Evolutionary conservation across 495 filamentous ascomycete species (phyloP), one percentile per base, ranked within the genome.

Genomic region (Immersiella caudata): DNA sequence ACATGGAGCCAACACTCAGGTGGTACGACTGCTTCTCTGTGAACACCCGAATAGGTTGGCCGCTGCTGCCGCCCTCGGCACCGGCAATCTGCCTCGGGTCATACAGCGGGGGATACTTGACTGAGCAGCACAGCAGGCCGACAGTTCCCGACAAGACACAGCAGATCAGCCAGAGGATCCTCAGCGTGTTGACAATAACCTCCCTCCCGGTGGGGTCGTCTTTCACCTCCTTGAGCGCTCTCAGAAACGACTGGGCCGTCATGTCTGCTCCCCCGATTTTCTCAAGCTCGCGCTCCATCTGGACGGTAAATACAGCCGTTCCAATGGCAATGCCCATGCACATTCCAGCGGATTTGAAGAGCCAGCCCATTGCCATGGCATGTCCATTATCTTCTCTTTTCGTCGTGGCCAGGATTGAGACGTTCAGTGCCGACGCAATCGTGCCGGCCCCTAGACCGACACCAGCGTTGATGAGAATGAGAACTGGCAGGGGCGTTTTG

Each of bases 301-400:
- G 79, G 54, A 89, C 89, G 72, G 89, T 86, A 74, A 90, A 91
- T 27, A 84, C 76, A 18, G 83, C 80, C 2, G 82, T 84, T 7
- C 82, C 79, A 67, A 89, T 79, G 0, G 85, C 87, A 12, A 83
- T 75, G 20, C 81, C 81, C 40, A 83, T 68, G 8, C 73, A 72
- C 68, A 81, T 79, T 1, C 89, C 90, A 71, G 87, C 83, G 0
- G 84, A 81, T 18, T 88, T 82, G 65, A 86, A 78, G 69, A 91
- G 87, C 33, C 80, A 79, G 66, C 85, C 87, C 68, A 90, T 83
- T 62, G 83, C 84, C 9, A 84, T 82, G 20, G 85, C 84, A 69
- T 86, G 85, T 11, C 85, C 86, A 51, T 83, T 81, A 67, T 88
- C 80, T 59, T 79, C 70, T 63, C 77, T 78, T 1, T 72, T 65